Evolutionary conservation across 345 rosid species (phyloP).

Genomic region (Fremontodendron californicum): DNA sequence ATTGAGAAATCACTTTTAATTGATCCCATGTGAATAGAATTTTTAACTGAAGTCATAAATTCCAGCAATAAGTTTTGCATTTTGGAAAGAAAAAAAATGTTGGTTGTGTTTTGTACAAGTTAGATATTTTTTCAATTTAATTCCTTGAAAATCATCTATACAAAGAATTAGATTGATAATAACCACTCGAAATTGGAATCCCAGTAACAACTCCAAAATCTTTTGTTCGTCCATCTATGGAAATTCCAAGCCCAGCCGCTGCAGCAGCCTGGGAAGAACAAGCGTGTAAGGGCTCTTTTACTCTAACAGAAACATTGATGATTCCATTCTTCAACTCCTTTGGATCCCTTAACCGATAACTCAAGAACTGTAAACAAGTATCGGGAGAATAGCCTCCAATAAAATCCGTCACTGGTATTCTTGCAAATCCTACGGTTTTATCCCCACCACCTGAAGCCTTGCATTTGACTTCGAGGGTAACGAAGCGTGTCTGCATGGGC

Average conservation of each 20-base stretch:
- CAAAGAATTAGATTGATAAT: constrained; percentile 12
- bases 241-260: constrained; percentile 4
- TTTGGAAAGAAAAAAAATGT: too few relatives aligned
- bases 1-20: background rate
- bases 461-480: constrained; percentile 43
- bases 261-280: constrained; percentile 20
- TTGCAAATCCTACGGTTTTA: constrained; percentile 38
- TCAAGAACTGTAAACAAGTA: constrained; percentile 54
- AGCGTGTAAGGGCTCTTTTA: constrained; percentile 21
- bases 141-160: background rate
- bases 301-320: constrained; percentile 53
- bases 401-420: constrained; percentile 56
- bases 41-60: too few relatives aligned
- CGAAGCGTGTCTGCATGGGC: constrained; percentile 28
- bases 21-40: too few relatives aligned
- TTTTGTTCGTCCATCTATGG: background rate
- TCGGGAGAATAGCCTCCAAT: constrained; percentile 43
- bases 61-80: too few relatives aligned
- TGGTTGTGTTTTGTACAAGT: background rate
- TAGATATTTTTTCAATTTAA: background rate
- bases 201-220: constrained; percentile 35
- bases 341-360: constrained; percentile 55
- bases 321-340: constrained; percentile 47
- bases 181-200: constrained; percentile 38
- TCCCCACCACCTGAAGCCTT: constrained; percentile 28